Percentiles rank a stretch among this genome's conserved stretches.
Conservation (phyloP, 805 yeast genomes). For the Zygosaccharomyces gambellarensis region DNA sequence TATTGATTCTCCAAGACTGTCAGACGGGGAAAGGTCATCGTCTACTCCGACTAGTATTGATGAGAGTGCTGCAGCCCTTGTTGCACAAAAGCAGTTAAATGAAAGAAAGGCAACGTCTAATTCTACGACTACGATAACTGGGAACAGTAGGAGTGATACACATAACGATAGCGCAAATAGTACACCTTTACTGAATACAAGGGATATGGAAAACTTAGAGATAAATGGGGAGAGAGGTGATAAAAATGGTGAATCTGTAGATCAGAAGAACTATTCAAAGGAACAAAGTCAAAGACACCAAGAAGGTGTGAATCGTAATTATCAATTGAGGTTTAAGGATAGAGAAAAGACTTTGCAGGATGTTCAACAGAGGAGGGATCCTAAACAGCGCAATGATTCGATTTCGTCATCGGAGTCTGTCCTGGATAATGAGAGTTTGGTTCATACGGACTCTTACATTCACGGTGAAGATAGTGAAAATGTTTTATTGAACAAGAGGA, state of each 20-base stretch:
- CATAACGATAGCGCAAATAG: not conserved
- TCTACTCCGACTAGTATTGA: conserved; percentile 22
- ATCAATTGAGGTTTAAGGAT: not conserved
- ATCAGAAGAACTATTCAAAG: not conserved
- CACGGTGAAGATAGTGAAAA: conserved; percentile 34
- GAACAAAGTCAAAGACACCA: not conserved
- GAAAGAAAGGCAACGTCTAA: not conserved
- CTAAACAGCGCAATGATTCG: not conserved
- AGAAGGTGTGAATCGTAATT: not conserved
- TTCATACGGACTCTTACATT: conserved; percentile 35
- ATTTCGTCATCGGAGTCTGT: conserved; percentile 4
- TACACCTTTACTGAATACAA: conserved; percentile 1
- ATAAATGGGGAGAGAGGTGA: not conserved
- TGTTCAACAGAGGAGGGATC: not conserved
- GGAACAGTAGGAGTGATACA: not conserved
- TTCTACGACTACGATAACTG: not conserved
- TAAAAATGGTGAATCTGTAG: not conserved
- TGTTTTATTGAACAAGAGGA: conserved; percentile 34
- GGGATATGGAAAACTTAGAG: not conserved
- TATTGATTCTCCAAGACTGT: conserved; percentile 21
- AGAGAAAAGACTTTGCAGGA: not conserved
- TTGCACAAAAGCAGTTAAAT: conserved; percentile 7
- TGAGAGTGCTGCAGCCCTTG: conserved; percentile 9
- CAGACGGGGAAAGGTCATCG: conserved; percentile 19
- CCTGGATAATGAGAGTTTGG: conserved; percentile 17